Evolutionary conservation across 2,329 filamentous ascomycete genomes (phyloP), one percentile per base, ranked within the genome.

Genomic region (Epichloe uncinata): DNA sequence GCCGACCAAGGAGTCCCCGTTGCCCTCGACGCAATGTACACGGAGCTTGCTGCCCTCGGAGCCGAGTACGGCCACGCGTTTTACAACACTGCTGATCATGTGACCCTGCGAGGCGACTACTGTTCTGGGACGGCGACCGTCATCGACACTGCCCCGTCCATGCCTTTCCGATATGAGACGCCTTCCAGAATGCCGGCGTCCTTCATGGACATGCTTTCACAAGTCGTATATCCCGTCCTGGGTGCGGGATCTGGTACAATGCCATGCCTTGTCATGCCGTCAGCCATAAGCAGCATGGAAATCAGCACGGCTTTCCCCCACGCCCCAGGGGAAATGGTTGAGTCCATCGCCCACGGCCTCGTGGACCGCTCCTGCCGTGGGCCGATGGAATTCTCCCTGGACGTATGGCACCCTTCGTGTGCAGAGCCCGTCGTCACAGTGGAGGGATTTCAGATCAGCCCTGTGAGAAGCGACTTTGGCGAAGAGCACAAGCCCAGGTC

Each of bases 111-210:
- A 15, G 36, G n/a, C 4, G 56, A 74, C 7, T 55, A 62, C 11
- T 59, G 9, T 9, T 40, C 6, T 13, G 45, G 36, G 1, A 30
- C 36, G 8, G 22, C 18, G 11, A 30, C 36, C 4, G 36, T 74
- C 3, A 66, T 66, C 3, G 66, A 77, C 41, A 77, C 73, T 0
- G 59, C 60, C 1, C 54, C 60, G 2, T 54, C 60, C 2, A 76
- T 77, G 74, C 73, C 73, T 1, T 63, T 66, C 51, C 55, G 59
- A 2, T 63, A 68, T 44, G 72, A 78, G 54, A 63, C 67, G 2
- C 52, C 63, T 0, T 68, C 70, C 20, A 64, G 69, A 44, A 57
- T 75, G 4, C 73, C 75, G 35, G 68, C 74, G 0, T 62, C 69
- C 0, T 66, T 73, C 47, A 56, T 76, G 2, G 74, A 78, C 52